Conservation (phyloP, 2,329 filamentous ascomycete genomes). For the Dothideomycetidae sp. region DNA sequence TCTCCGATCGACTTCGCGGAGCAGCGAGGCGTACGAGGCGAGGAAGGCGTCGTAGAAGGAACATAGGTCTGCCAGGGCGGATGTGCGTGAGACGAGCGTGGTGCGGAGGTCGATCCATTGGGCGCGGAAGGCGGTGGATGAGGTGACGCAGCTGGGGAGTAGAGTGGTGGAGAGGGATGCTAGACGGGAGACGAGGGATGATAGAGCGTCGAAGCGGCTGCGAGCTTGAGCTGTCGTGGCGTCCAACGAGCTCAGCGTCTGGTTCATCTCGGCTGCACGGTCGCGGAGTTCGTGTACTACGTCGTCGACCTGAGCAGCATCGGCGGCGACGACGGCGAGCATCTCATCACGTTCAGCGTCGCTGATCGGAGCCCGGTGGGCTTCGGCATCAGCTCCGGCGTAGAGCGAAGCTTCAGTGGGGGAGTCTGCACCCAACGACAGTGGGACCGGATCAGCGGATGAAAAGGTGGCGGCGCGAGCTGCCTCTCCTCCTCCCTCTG, state of each 20-base stretch:
- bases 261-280: conserved; percentile 62
- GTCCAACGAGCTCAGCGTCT: conserved; percentile 48
- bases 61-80: conserved; percentile 62
- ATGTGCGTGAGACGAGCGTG: conserved; percentile 52
- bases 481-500: conserved; percentile 46
- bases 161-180: conserved; percentile 54
- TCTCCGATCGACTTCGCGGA: conserved; percentile 70
- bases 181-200: conserved; percentile 50
- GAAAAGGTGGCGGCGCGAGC: conserved; percentile 23
- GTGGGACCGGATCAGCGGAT: neutral
- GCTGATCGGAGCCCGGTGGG: conserved; percentile 42
- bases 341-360: conserved; percentile 68
- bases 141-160: conserved; percentile 50
- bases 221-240: conserved; percentile 46
- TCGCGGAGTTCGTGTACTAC: conserved; percentile 57
- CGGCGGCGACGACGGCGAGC: conserved; percentile 62
- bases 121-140: conserved; percentile 47
- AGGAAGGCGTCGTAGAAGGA: conserved; percentile 82
- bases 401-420: conserved; percentile 54
- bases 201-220: conserved; percentile 42
- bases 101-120: conserved; percentile 63
- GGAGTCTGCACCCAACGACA: conserved; percentile 23
- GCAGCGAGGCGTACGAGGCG: conserved; percentile 66
- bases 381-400: conserved; percentile 34
- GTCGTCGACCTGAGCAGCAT: conserved; percentile 49